Conservation (phyloP, 495 filamentous ascomycete genomes). For the Durotheca rogersii region DNA sequence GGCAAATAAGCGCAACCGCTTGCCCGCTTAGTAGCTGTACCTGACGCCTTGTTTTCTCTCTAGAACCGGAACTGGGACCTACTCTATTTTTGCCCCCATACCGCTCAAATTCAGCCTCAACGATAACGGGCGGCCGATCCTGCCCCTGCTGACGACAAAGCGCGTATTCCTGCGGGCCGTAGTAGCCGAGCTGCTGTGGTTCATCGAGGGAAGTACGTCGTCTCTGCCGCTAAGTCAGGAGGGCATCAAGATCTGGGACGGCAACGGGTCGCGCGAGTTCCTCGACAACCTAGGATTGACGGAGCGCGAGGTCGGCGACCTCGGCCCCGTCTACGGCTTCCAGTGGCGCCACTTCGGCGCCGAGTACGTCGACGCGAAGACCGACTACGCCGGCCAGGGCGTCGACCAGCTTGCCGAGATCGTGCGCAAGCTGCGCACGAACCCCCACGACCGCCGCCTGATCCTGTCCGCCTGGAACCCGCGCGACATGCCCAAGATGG, state of each 20-base stretch:
- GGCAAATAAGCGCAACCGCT: no score
- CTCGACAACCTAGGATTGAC: conserved; percentile 80
- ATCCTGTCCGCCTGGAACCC: conserved; percentile 95
- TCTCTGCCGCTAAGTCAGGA: conserved; percentile 68
- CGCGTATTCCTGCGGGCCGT: conserved; percentile 92
- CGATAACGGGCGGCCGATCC: conserved; percentile 57
- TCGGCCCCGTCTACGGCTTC: conserved; percentile 97
- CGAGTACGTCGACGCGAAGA: conserved; percentile 71
- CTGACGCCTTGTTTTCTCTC: no score
- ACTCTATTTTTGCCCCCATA: conserved; percentile 80
- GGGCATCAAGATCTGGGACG: conserved; percentile 97
- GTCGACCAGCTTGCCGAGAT: conserved; percentile 90
- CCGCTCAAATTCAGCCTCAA: conserved; percentile 85
- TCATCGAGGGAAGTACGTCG: conserved; percentile 80
- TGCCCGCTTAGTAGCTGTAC: no score
- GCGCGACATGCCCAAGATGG: conserved; percentile 82
- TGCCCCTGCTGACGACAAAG: conserved; percentile 94
- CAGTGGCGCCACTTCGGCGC: conserved; percentile 99
- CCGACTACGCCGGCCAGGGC: conserved; percentile 85
- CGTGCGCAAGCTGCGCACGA: conserved; percentile 74
- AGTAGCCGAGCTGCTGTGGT: conserved; percentile 94
- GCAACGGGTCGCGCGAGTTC: conserved; percentile 85
- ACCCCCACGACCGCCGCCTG: conserved; percentile 85
- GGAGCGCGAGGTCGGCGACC: conserved; percentile 79
- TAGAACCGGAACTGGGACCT: conserved; percentile 90